Conservation (phyloP, 2,329 filamentous ascomycete species). For the Fusarium brachygibbosum region DNA sequence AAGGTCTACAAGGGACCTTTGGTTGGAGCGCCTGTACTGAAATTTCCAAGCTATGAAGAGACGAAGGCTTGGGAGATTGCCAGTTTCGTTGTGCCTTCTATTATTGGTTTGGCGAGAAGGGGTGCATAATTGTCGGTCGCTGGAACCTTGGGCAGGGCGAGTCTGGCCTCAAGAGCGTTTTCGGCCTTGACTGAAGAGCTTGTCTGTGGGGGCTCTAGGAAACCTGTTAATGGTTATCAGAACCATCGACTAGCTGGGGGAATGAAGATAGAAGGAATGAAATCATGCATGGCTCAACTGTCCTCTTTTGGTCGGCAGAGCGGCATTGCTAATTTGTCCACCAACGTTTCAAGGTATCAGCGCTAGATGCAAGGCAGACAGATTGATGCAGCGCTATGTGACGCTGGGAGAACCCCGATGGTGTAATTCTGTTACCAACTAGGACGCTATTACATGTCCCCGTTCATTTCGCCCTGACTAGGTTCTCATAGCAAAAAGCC, state of each 20-base stretch:
- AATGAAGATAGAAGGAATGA: too few relatives aligned
- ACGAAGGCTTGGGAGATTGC: constrained; percentile 20
- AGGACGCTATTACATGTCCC: background rate
- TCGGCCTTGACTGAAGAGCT: too few relatives aligned
- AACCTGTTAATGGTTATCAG: too few relatives aligned
- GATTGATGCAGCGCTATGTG: too few relatives aligned
- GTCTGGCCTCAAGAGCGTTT: too few relatives aligned
- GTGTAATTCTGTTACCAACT: background rate
- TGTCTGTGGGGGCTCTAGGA: too few relatives aligned
- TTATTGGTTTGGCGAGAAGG: background rate
- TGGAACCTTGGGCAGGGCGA: too few relatives aligned
- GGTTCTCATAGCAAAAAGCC: background rate
- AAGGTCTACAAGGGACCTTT: constrained; percentile 36
- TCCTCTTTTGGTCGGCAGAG: background rate
- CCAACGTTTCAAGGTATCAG: background rate
- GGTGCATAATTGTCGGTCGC: too few relatives aligned
- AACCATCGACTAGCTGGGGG: too few relatives aligned
- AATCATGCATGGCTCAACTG: too few relatives aligned
- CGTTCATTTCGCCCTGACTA: background rate
- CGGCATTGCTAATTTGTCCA: background rate
- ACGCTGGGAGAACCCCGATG: background rate
- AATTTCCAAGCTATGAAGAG: constrained; percentile 17
- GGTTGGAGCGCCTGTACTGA: background rate
- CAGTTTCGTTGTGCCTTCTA: constrained; percentile 4
- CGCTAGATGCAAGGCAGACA: background rate